phyloP scores from a whole-genome alignment of 495 filamentous ascomycete species.

The Neurospora tetraspora region DNA sequence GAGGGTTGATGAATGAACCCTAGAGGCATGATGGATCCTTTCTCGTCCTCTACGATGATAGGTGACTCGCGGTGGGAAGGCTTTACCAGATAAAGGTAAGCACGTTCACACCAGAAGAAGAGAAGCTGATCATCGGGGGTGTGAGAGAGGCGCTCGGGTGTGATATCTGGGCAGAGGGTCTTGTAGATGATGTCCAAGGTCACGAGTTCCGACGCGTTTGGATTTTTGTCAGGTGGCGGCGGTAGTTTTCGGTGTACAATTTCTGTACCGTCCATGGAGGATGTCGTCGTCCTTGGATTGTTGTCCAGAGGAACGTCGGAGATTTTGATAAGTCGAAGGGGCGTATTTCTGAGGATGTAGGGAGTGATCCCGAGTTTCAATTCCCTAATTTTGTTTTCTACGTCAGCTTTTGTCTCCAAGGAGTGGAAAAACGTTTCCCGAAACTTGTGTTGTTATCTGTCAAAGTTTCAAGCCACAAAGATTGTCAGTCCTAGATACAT shows the following conservation, averaged over 20 bases:
- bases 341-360: background rate
- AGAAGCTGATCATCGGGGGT: background rate
- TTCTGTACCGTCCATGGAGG: background rate
- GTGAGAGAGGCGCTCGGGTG: background rate
- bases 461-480: too few species aligned
- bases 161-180: background rate
- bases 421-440: background rate
- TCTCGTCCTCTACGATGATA: background rate
- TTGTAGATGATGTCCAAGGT: background rate
- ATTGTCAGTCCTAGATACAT: background rate
- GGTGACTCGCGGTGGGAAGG: background rate
- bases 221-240: too few species aligned
- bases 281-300: background rate
- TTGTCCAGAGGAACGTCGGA: background rate
- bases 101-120: background rate
- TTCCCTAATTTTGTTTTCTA: background rate
- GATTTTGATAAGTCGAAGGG: background rate
- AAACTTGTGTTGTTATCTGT: too few species aligned
- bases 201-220: background rate
- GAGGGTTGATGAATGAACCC: background rate
- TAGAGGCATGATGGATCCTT: background rate
- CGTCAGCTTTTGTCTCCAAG: background rate
- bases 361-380: background rate
- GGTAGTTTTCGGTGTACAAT: too few species aligned
- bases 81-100: background rate